These are phyloP conservation scores for Botryotinia convoluta DNA, from an alignment of 2,329 filamentous ascomycete species.

Conservation along the genomic window DNA sequence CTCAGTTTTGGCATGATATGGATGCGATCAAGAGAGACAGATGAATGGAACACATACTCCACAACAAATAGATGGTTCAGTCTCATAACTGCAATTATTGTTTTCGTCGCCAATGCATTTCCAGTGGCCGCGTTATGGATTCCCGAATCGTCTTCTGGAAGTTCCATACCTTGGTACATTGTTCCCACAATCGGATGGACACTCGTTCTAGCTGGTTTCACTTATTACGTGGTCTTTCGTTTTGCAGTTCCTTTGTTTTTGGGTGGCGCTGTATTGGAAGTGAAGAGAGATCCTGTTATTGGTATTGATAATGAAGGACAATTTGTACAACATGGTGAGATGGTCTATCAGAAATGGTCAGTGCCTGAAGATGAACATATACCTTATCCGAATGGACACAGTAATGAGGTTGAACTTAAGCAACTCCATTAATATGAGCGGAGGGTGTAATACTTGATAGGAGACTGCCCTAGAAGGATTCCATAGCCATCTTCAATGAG, in stretches of 20 bases:
- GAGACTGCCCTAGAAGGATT: background rate
- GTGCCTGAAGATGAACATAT: constrained; percentile 5
- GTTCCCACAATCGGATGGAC: constrained; percentile 21
- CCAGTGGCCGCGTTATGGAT: constrained; percentile 13
- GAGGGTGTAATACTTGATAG: too few species aligned
- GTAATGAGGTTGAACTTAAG: background rate
- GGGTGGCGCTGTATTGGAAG: constrained; percentile 5
- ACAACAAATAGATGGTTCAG: constrained; percentile 12
- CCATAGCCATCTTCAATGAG: background rate
- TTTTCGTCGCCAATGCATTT: constrained; percentile 13
- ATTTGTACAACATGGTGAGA: constrained; percentile 11
- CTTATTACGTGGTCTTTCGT: constrained; percentile 8
- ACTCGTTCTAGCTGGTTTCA: background rate
- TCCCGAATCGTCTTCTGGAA: background rate
- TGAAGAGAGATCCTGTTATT: background rate
- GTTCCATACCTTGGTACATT: constrained; percentile 15
- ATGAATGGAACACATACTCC: constrained; percentile 13
- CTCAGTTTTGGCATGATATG: constrained; percentile 20
- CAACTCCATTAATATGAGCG: background rate
- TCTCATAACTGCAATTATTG: constrained; percentile 13
- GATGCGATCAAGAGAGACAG: background rate
- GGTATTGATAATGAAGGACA: background rate
- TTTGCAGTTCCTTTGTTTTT: background rate
- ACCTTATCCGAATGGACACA: background rate
- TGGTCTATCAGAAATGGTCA: constrained; percentile 18